phyloP scores from a whole-genome alignment of 306 rosid genomes.

The Leucaena leucocephala region DNA sequence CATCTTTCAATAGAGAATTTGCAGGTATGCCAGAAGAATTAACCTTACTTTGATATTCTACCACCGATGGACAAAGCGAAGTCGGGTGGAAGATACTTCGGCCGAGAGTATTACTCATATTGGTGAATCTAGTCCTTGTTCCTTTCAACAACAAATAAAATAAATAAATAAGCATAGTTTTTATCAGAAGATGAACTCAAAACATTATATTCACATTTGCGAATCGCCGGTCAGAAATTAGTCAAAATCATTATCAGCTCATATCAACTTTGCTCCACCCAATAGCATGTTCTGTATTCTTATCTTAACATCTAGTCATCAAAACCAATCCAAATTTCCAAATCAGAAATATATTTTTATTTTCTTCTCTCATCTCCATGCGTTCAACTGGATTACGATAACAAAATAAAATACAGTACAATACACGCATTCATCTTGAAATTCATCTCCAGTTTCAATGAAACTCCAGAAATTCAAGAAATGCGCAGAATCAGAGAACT shows the following conservation, averaged over 20 bases:
- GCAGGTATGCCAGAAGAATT: conserved; percentile 60
- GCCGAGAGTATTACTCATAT: conserved; percentile 72
- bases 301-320: background rate
- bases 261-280: background rate
- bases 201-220: background rate
- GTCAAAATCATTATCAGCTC: background rate
- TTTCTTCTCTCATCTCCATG: background rate
- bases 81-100: conserved; percentile 68
- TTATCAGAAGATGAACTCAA: conserved; percentile 19
- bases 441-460: conserved; percentile 10
- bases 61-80: conserved; percentile 52
- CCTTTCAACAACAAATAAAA: conserved; percentile 34
- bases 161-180: conserved; percentile 28
- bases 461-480: conserved; percentile 6
- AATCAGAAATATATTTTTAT: background rate
- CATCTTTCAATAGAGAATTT: conserved; percentile 55
- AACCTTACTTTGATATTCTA: conserved; percentile 63
- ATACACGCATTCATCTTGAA: background rate
- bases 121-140: conserved; percentile 42
- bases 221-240: background rate
- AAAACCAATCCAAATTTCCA: conserved; percentile 7
- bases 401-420: background rate
- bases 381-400: conserved; percentile 5
- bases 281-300: background rate
- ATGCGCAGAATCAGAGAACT: background rate